Evolutionary conservation across 2,329 filamentous ascomycete genomes (phyloP), one percentile per base, ranked within the genome.

Genomic region (Colletotrichum sp.): DNA sequence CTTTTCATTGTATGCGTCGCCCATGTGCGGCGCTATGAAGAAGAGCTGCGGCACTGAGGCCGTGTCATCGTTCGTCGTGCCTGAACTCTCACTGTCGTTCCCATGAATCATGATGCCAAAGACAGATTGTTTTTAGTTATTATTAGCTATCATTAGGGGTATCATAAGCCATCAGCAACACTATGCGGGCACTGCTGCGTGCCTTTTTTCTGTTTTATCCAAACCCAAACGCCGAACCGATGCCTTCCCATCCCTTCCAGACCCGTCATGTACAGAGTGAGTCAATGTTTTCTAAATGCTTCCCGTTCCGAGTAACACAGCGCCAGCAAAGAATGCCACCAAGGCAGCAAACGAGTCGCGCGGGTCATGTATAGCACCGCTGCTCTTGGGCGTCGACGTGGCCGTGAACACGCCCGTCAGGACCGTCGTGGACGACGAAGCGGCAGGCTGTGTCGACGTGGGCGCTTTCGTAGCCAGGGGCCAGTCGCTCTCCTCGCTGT

Each of bases 401-500:
- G 84, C 84, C 13, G 84, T 85, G 74, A 81, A 85, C 1, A 85
- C 72, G 7, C 84, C 84, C 18, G 83, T 85, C 73, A 83, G 69
- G 16, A 74, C 76, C 55, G 62, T 65, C 30, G 79, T 80, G 21
- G 78, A 75, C 0, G 80, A 79, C 7, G 79, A 66, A 1, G 80
- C 78, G 13, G 77, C 78, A 15, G 80, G 78, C 36, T 78, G 76
- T 26, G 79, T 78, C 13, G 77, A 69, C 13, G 80, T 79, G 9
- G 79, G 67, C 8, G 79, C 78, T 57, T 77, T 55, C 24, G 82
- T 81, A 9, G 82, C 80, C n/a, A 86, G 79, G 6, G 85, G 84
- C 85, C 86, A 89, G 73, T 89, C 87, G 18, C 81, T 83, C 13
- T 82, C 80, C 4, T 83, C 84, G 39, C 80, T 80, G 77, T 90